These are phyloP conservation scores for Metarhizium sp. DNA, from an alignment of 2,329 filamentous ascomycete genomes.

Conservation along the genomic window DNA sequence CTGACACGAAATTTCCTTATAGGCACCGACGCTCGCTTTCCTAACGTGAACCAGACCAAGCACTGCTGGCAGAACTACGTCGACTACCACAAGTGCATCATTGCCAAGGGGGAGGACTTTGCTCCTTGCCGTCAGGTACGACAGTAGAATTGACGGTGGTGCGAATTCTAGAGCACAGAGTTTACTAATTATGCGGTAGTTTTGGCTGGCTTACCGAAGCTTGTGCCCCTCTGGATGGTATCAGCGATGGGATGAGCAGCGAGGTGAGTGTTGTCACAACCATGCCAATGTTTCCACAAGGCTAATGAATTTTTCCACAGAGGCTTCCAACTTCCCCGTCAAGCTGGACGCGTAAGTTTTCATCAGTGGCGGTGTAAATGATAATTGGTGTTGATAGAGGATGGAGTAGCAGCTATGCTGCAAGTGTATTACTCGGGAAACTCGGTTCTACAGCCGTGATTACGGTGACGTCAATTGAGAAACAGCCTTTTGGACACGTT, in stretches of 20 bases:
- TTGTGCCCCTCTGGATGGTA: constrained; percentile 95
- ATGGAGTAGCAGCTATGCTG: constrained; percentile 21
- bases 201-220: constrained; percentile 92
- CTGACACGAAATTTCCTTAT: constrained; percentile 8
- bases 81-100: constrained; percentile 99
- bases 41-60: constrained; percentile 97
- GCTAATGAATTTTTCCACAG: constrained; percentile 30
- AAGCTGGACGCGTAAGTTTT: constrained; percentile 48
- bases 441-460: constrained; percentile 18
- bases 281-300: not conserved
- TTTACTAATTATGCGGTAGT: constrained; percentile 44
- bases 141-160: not conserved
- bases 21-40: constrained; percentile 99
- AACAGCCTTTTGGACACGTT: constrained; percentile 4
- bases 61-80: constrained; percentile 99
- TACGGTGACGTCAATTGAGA: constrained; percentile 11
- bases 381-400: constrained; percentile 17
- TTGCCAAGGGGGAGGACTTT: constrained; percentile 97
- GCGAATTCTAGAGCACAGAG: not conserved
- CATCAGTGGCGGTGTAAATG: constrained; percentile 12
- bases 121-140: constrained; percentile 90
- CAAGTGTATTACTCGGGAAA: constrained; percentile 27
- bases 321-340: constrained; percentile 59
- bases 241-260: constrained; percentile 93
- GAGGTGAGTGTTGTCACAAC: constrained; percentile 52